Evolutionary conservation across 2,329 filamentous ascomycete species (phyloP).

Genomic region (Zopfia rhizophila): DNA sequence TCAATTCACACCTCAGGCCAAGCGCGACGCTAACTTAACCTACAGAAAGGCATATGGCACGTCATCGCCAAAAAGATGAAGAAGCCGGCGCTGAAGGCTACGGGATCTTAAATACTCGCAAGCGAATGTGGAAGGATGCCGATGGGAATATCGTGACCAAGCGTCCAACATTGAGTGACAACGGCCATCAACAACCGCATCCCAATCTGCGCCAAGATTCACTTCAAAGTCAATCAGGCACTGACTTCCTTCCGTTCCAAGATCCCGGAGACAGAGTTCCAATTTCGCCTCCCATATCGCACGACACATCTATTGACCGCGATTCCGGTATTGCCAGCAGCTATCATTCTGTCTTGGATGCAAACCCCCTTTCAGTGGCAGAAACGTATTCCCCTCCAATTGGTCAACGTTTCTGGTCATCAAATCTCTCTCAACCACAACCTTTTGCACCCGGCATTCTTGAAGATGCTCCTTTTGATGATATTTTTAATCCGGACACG

Average conservation of each 20-base stretch:
- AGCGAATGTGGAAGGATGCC: constrained; percentile 66
- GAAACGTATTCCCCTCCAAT: constrained; percentile 33
- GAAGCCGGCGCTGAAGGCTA: constrained; percentile 65
- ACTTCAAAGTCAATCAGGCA: constrained; percentile 27
- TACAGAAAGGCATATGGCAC: constrained; percentile 67
- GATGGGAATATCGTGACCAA: constrained; percentile 64
- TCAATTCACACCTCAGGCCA: no score
- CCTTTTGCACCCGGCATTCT: constrained; percentile 30
- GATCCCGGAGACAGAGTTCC: constrained; percentile 36
- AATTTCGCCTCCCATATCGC: constrained; percentile 48
- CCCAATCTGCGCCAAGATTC: constrained; percentile 17
- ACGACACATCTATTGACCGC: constrained; percentile 40
- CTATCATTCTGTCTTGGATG: constrained; percentile 30
- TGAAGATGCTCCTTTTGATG: constrained; percentile 58
- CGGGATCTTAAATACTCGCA: constrained; percentile 64
- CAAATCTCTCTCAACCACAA: constrained; percentile 42
- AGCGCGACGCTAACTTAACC: constrained; percentile 34
- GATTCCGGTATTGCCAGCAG: constrained; percentile 37
- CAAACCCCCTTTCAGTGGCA: constrained; percentile 29
- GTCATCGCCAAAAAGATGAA: constrained; percentile 64
- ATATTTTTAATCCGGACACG: constrained; percentile 69
- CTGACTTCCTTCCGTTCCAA: constrained; percentile 34
- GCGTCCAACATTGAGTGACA: constrained; percentile 38
- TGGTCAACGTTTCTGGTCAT: constrained; percentile 46
- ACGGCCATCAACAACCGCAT: constrained; percentile 16